phyloP scores from a whole-genome alignment of 805 yeast genomes.

The Komagataella pseudopastoris region DNA sequence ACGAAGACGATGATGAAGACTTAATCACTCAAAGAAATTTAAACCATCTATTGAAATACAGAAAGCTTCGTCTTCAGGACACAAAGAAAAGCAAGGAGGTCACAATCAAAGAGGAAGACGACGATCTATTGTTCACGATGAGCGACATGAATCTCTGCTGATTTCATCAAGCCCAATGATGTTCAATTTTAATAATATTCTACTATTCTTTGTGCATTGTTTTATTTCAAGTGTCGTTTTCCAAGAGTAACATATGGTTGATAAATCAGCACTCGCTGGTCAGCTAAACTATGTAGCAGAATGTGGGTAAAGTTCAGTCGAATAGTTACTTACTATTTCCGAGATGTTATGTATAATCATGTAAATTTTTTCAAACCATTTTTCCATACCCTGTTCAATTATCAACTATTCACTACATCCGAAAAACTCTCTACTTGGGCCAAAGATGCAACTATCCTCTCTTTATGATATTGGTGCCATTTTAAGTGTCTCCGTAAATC shows the following conservation, averaged over 20 bases:
- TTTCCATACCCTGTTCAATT: not conserved
- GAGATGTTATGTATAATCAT: too few relatives aligned
- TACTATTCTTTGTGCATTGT: too few relatives aligned
- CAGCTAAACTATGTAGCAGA: too few relatives aligned
- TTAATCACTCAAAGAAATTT: constrained; percentile 1
- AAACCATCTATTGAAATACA: not conserved
- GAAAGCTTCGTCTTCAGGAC: not conserved
- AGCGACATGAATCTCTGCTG: constrained; percentile 41
- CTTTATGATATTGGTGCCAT: constrained; percentile 30
- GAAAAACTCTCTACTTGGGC: not conserved
- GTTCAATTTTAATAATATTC: not conserved
- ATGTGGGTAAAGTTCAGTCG: too few relatives aligned
- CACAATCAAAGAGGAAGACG: constrained; percentile 42
- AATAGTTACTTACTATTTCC: too few relatives aligned
- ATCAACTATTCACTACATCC: not conserved
- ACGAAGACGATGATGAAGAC: constrained; percentile 15
- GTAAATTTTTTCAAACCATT: not conserved
- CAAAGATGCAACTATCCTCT: not conserved
- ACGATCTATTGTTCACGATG: constrained; percentile 57
- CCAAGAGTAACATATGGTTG: too few relatives aligned
- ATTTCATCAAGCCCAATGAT: not conserved
- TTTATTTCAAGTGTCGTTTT: too few relatives aligned
- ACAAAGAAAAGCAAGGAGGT: constrained; percentile 1
- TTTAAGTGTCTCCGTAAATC: constrained; percentile 35
- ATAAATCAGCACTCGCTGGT: too few relatives aligned